Conservation (phyloP, 23 red algal genomes). For the Rhodosorus marinus region DNA sequence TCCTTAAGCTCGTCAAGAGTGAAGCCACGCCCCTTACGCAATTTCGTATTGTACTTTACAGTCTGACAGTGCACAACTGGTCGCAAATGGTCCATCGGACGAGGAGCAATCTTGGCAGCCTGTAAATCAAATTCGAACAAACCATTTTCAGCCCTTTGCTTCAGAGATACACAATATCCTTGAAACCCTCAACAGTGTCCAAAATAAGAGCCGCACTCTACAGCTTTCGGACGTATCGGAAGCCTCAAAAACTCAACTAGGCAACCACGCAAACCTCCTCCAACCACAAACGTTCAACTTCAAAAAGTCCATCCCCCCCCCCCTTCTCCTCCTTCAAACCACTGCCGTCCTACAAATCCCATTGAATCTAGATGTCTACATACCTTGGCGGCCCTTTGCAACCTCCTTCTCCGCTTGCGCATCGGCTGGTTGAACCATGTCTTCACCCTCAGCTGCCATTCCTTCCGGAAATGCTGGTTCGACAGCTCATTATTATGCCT, state of each 20-base stretch:
- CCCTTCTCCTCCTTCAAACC: no score
- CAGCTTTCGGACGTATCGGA: no score
- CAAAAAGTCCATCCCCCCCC: no score
- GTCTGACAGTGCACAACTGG: constrained; percentile 85
- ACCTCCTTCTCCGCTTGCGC: constrained; percentile 90
- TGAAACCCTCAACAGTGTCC: no score
- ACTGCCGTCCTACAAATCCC: no score
- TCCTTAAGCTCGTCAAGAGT: constrained; percentile 84
- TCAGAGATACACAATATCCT: neutral
- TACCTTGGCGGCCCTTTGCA: constrained; percentile 33
- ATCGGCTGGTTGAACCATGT: constrained; percentile 99
- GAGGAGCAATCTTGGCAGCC: constrained; percentile 61
- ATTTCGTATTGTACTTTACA: constrained; percentile 65
- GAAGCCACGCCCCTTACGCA: constrained; percentile 81
- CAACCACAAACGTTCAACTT: no score
- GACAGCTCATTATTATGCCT: constrained; percentile 88
- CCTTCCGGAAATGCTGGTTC: constrained; percentile 87
- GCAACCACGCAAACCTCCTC: no score
- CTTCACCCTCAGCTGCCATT: constrained; percentile 89
- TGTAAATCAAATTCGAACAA: neutral
- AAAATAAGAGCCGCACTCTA: no score
- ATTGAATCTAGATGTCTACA: no score
- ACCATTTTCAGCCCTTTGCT: no score
- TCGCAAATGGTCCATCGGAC: constrained; percentile 62
- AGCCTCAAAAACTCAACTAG: no score